Percentiles rank a stretch among this genome's conserved stretches.
Evolutionary conservation across 768 basidiomycete genomes (phyloP).

Genomic region (Calocybe cyanea): DNA sequence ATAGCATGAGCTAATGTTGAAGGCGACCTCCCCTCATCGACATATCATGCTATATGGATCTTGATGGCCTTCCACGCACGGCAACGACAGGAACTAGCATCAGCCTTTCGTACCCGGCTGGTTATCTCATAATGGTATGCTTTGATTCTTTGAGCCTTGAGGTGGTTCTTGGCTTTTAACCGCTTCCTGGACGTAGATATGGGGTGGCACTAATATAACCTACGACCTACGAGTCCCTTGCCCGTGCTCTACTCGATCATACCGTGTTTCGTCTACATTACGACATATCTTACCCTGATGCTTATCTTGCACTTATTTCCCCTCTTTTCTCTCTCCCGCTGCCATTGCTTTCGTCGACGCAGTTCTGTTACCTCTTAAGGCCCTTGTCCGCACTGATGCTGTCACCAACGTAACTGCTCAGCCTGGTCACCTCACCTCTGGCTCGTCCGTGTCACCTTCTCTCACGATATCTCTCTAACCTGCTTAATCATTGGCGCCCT

Average conservation of each 20-base stretch:
- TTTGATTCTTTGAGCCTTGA: not conserved
- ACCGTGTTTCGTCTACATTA: conserved; percentile 45
- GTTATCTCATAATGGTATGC: conserved; percentile 44
- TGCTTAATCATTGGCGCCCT: conserved; percentile 46
- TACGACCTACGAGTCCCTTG: conserved; percentile 39
- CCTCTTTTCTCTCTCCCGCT: conserved; percentile 13
- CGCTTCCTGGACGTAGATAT: conserved; percentile 26
- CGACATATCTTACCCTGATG: conserved; percentile 43
- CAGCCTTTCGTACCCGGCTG: conserved; percentile 39
- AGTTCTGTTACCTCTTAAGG: conserved; percentile 46
- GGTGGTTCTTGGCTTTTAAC: not conserved
- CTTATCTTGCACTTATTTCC: conserved; percentile 34
- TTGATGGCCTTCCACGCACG: conserved; percentile 39
- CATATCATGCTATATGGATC: conserved; percentile 40
- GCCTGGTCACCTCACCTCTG: conserved; percentile 29
- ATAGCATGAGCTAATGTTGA: not conserved
- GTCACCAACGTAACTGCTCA: conserved; percentile 32
- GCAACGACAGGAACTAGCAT: conserved; percentile 23
- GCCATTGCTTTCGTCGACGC: conserved; percentile 36
- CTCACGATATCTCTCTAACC: conserved; percentile 37
- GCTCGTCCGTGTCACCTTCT: conserved; percentile 24
- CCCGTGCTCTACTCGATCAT: conserved; percentile 42
- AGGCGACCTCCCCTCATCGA: conserved; percentile 22
- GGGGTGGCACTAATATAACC: conserved; percentile 45
- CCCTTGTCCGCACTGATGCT: conserved; percentile 40